Percentiles rank a stretch among this genome's conserved stretches.
Conservation (phyloP, 73 alveolate species). For the Paramecium pentaurelia region DNA sequence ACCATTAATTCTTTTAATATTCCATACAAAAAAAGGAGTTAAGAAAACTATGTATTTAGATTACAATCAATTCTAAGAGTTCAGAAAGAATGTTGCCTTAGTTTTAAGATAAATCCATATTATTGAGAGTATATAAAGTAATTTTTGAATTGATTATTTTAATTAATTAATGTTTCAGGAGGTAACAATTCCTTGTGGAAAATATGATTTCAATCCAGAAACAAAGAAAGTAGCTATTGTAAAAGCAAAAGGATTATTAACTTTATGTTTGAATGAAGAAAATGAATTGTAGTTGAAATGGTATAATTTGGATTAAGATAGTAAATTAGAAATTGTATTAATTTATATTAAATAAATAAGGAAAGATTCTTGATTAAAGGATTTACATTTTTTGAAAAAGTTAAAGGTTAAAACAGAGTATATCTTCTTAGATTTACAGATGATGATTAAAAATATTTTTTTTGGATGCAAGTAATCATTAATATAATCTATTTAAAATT, state of each 20-base stretch:
- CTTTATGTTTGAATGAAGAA: not conserved
- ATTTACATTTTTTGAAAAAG: not conserved
- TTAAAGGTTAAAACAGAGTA: conserved; percentile 28
- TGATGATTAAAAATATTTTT: conserved; percentile 5
- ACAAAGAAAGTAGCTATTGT: not conserved
- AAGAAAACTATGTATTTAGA: conserved; percentile 41
- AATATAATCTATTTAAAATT: not conserved
- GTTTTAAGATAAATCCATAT: not conserved
- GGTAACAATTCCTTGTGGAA: not conserved
- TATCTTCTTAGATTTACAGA: not conserved
- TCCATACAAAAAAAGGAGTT: conserved; percentile 30
- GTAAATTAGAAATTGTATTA: not conserved
- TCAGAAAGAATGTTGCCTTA: conserved; percentile 41
- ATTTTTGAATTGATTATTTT: conserved; percentile 10
- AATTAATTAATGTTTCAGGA: not conserved
- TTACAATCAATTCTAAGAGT: not conserved
- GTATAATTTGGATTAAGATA: not conserved
- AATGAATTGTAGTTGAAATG: conserved; percentile 12
- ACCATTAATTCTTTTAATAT: conserved; percentile 34
- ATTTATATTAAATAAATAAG: not conserved
- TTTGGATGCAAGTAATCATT: conserved; percentile 22
- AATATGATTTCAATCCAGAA: not conserved
- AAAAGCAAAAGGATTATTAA: not conserved
- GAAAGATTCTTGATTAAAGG: conserved; percentile 18
- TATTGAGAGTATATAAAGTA: conserved; percentile 29